A percentile compares a stretch with the other conserved stretches of the same genome.
Conservation (phyloP, 2,329 filamentous ascomycete species). For the Fusarium citri region DNA sequence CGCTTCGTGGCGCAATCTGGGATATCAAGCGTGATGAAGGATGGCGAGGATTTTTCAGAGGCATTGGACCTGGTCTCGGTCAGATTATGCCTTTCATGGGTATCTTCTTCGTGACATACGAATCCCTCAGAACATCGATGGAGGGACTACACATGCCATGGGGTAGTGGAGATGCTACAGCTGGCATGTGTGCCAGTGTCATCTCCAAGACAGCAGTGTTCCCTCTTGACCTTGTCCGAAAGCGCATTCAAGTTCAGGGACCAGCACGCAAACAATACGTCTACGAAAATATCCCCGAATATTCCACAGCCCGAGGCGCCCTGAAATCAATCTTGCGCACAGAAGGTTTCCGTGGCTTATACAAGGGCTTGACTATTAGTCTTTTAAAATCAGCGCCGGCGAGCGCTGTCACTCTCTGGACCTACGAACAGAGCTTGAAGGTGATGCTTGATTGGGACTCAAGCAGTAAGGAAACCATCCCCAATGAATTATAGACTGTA, state of each 20-base stretch:
- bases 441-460: slow-evolving; percentile 61
- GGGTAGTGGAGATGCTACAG: slow-evolving; percentile 84
- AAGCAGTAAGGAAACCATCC: slow-evolving; percentile 44
- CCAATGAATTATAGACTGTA: slow-evolving; percentile 39
- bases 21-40: slow-evolving; percentile 85
- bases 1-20: slow-evolving; percentile 73
- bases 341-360: slow-evolving; percentile 85
- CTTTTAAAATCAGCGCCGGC: slow-evolving; percentile 94
- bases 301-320: slow-evolving; percentile 74
- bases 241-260: slow-evolving; percentile 94
- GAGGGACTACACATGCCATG: slow-evolving; percentile 69
- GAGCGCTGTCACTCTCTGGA: slow-evolving; percentile 94
- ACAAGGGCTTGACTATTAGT: slow-evolving; percentile 88
- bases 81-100: slow-evolving; percentile 98
- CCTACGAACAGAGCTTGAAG: slow-evolving; percentile 82
- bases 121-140: slow-evolving; percentile 74
- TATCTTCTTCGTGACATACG: slow-evolving; percentile 92
- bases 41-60: slow-evolving; percentile 83
- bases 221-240: slow-evolving; percentile 90
- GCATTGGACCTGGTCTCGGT: slow-evolving; percentile 80
- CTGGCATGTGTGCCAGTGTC: slow-evolving; percentile 83
- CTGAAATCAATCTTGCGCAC: slow-evolving; percentile 73
- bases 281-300: slow-evolving; percentile 88
- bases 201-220: slow-evolving; percentile 91
- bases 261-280: slow-evolving; percentile 84